phyloP scores from a whole-genome alignment of 139 green algal genomes.

The Yamagishiella unicocca region DNA sequence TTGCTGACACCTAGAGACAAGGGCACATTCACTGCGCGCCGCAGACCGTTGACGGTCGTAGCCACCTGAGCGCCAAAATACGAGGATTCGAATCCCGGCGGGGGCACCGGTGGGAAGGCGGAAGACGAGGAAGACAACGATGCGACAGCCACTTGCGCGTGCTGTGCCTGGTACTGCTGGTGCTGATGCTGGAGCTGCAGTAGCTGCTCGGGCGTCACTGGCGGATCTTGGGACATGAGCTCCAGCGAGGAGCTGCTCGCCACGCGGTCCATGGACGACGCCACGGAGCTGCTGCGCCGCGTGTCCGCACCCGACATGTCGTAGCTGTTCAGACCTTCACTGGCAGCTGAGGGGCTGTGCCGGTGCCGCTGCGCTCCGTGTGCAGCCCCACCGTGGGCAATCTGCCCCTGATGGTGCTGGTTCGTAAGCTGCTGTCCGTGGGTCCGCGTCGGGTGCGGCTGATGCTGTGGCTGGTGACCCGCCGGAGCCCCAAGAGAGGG shows the following conservation, averaged over 20 bases:
- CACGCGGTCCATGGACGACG: constrained; percentile 45
- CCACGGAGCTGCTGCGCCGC: constrained; percentile 45
- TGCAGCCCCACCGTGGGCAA: background rate
- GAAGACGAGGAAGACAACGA: constrained; percentile 7
- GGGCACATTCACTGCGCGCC: constrained; percentile 60
- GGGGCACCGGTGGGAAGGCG: constrained; percentile 19
- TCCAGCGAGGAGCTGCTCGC: constrained; percentile 45
- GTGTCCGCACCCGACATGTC: constrained; percentile 7
- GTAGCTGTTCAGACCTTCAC: constrained; percentile 18
- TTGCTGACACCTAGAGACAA: constrained; percentile 27
- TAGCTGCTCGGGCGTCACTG: constrained; percentile 50
- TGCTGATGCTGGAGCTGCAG: constrained; percentile 41
- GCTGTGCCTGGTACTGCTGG: constrained; percentile 44
- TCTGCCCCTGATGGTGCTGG: constrained; percentile 40
- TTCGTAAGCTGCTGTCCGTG: background rate
- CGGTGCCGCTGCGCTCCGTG: background rate
- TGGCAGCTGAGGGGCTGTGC: constrained; percentile 11
- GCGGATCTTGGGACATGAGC: constrained; percentile 53
- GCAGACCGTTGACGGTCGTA: constrained; percentile 56
- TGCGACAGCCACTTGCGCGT: background rate
- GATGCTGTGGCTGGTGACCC: background rate
- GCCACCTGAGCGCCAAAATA: constrained; percentile 50
- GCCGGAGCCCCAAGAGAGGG: constrained; percentile 44
- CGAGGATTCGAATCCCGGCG: constrained; percentile 25
- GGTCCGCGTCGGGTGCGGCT: background rate